Evolutionary conservation across 2,329 filamentous ascomycete genomes (phyloP), one percentile per base, ranked within the genome.

Genomic region (Apiospora saccharicola): DNA sequence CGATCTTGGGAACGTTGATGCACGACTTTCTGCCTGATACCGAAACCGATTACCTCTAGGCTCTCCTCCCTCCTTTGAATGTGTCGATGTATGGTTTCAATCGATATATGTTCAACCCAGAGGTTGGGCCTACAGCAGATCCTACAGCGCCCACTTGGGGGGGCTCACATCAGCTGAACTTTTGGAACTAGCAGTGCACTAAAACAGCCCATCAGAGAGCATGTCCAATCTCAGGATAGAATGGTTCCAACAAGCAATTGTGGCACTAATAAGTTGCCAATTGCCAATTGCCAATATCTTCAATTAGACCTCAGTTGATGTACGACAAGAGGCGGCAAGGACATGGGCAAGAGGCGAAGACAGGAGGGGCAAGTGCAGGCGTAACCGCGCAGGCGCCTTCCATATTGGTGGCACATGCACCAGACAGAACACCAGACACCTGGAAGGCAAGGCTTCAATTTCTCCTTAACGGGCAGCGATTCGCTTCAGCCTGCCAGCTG

Each of bases 131-230:
- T 61, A 30, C 26, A 30, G 26, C 26, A 30, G 26, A 30, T 30
- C 26, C 26, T 30, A 30, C 6, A 22, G 13, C 57, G n/a, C 57
- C 57, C 53, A 64, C 53, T 37, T 64, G 53, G 53, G 53, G 19
- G 57, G 57, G 57, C 57, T 64, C 57, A 64, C 57, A 41, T 64
- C 57, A 64, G 53, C 53, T 61, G 53, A 61, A 37, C 53, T 37
- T 12, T 22, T 22, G 30, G 24, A 30, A 6, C 51, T 53, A 53
- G 24, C 13, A 16, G 46, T 49, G 12, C 51, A 30, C 14, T 34
- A 61, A 34, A 22, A 22, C 16, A 57, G 26, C 4, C 16, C 26
- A 34, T 34, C 37, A 64, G 19, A 64, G 57, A 37, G 24, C 26
- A 41, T 13, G 19, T 22, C 57, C 57, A 41, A 64, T 37, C 19